Base-by-base conservation (phyloP, 192 early-diverging fungal genomes). In the Radiomyces spectabilis region DNA sequence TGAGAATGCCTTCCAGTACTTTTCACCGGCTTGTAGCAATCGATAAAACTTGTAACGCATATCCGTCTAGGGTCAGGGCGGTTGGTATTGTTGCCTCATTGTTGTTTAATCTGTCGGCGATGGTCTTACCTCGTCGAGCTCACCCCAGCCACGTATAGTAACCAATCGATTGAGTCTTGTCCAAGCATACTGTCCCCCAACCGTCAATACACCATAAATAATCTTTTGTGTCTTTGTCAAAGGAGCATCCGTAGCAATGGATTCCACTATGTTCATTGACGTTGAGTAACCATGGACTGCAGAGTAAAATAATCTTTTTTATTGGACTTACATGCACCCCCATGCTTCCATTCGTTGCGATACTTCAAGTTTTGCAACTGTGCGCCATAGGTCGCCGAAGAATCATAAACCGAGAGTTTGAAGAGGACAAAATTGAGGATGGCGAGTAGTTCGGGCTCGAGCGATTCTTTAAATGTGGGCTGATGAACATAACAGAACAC, bases 321-420 rank as follows among this genome's bases (percentile, higher is more conserved):
- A n/a, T n/a, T n/a, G n/a, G 9, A 65, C 75, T 63, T 69, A 87
- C 83, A 62, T 44, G 58, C 58, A 46, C 83, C 80, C 16, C 57
- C 49, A 48, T 83, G 85, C 24, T 66, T 57, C 21, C 55, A 52
- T 47, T 89, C 86, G 59, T 89, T 84, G 31, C 87, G 63, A 57
- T 91, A 95, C 32, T 75, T 79, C 24, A 95, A 69, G 63, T 95
- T 95, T 58, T 93, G 88, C 56, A 95, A 73, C 51, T 81, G 78
- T 4, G 84, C 75, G 12, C 91, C 91, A 59, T 93, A 93, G 5
- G 88, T 83, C 2, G 92, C 87, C 0, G 82, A 80, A 51, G 76
- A 62, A 38, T 83, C 76, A 53, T 84, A 89, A 25, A 88, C 77
- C 1, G 88, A 86, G 29, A 92, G 76, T 58, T 80, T 77, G 65